Evolutionary conservation across 1,284 basidiomycete species (phyloP).

Genomic region (Pascua guehoae): DNA sequence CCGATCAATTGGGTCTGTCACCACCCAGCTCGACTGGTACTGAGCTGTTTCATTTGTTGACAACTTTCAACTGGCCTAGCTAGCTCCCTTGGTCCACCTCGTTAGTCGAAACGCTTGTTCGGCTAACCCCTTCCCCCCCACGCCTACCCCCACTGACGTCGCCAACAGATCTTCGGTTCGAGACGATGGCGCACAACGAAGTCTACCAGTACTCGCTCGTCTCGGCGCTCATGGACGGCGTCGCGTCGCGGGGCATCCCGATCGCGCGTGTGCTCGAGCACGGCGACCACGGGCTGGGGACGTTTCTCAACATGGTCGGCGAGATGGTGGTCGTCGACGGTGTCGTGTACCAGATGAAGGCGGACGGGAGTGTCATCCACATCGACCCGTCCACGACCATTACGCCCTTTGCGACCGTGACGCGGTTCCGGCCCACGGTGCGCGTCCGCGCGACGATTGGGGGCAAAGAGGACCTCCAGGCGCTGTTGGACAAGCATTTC

Average conservation of each 20-base stretch:
- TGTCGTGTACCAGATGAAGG: constrained; percentile 13
- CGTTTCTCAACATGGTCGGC: constrained; percentile 10
- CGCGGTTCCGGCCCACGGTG: constrained; percentile 1
- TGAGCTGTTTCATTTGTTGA: too few relatives aligned
- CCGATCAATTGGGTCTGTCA: too few relatives aligned
- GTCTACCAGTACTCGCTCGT: constrained; percentile 16
- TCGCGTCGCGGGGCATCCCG: constrained; percentile 8
- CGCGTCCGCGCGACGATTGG: background rate
- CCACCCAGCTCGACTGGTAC: too few relatives aligned
- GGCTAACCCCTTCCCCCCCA: too few relatives aligned
- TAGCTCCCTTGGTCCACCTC: too few relatives aligned
- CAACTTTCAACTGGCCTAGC: too few relatives aligned
- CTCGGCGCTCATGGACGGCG: constrained; percentile 13
- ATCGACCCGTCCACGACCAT: background rate
- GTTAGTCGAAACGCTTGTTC: too few relatives aligned
- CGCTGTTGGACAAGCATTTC: constrained; percentile 2
- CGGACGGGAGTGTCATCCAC: constrained; percentile 11
- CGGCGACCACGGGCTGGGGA: constrained; percentile 17
- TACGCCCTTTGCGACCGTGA: constrained; percentile 15
- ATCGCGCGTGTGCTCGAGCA: constrained; percentile 5
- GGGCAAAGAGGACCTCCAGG: constrained; percentile 8
- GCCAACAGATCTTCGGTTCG: too few relatives aligned
- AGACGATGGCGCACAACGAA: constrained; percentile 2
- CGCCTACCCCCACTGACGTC: too few relatives aligned
- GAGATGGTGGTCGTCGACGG: constrained; percentile 17